Base-by-base conservation (phyloP, 306 rosid species). In the Arachis stenosperma region DNA sequence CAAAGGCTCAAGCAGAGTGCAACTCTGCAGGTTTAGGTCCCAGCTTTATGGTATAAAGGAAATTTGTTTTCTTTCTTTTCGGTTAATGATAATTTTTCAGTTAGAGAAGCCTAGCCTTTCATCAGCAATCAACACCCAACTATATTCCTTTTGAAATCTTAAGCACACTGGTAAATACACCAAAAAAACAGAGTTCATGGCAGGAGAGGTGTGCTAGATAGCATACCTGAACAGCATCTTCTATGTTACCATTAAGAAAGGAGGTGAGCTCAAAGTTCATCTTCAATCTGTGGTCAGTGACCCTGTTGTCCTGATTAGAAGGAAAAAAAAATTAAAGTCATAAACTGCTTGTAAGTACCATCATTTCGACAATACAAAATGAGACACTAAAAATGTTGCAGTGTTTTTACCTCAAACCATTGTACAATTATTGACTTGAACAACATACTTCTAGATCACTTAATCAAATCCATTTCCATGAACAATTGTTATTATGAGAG, bases 241-340 rank as follows among this genome's bases (percentile, higher is more conserved):
- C 99, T 65, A 94, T 87, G 71, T 85, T 88, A 39, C 99, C 99
- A 0, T 59, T 84, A 48, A 94, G 96, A 81, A 94, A 94, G 75
- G 89, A 84, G 61, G 96, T 91, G 86, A 94, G 99, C 81, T 86
- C 95, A 67, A 66, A 91, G 82, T 91, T 94, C 81, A 50, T 86
- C 91, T 91, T 94, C 78, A 94, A 78, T 86, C 97, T 84, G 79
- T 89, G 97, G 72, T 94, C 99, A 7, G 99, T 94, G 54, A 91
- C 99, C 81, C 97, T 85, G 71, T 89, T 94, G 78, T 94, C 99
- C 99, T 94, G 51, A 68, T 73, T 62, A 14, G 53, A 22, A 2
- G 37, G 0, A 33, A 33, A 65, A 48, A 57, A 55, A 65, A 39
- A 63, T 12, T 48, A 40, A 33, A n/a, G 63, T 72, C 11, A 33